Base-by-base conservation (phyloP, 2,329 filamentous ascomycete genomes). In the Exophiala sp. region DNA sequence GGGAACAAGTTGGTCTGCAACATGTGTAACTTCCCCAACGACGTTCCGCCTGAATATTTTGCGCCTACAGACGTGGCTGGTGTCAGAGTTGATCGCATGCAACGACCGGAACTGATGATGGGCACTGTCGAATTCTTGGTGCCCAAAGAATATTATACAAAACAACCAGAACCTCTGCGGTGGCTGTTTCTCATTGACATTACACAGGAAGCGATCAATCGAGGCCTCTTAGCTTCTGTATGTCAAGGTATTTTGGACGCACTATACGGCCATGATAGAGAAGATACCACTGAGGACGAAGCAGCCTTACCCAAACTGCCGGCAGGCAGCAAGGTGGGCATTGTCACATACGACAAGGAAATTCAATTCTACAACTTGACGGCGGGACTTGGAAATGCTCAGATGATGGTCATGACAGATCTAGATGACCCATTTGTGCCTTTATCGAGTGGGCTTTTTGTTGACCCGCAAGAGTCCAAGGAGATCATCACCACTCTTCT, bases 331-430 rank as follows among this genome's bases (percentile, higher is more conserved):
- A 96, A 90, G 74, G 85, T 99, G 57, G 94, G 92, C 46, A 96
- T 99, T 68, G 85, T 97, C 59, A 96, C 94, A 1, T 99, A 87
- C 69, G 94, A 99, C 75, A 92, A 90, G 71, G 91, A 96, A 65
- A 88, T 99, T 55, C 94, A 99, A 68, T 99, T 97, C 70, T 99
- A 97, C 77, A 97, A 97, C 66, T 84, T 96, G 64, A 90, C 86
- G 66, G 85, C 90, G 35, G 80, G 80, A 38, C 77, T 96, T 39
- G 87, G 94, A 51, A 85, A 91, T 72, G 90, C 94, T 8, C 94
- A 99, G 68, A 96, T 99, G 90, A 84, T 99, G 78, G 91, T 99
- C 47, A 96, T 99, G 89, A 89, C 94, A 3, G 94, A 99, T 68
- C 81, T 99, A 45, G 91, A 97, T 65, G 94, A 99, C 62, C 94